These are phyloP conservation scores for Xenosphaeropsis pyriputrescens DNA, from an alignment of 2,329 filamentous ascomycete species.

Conservation along the genomic window DNA sequence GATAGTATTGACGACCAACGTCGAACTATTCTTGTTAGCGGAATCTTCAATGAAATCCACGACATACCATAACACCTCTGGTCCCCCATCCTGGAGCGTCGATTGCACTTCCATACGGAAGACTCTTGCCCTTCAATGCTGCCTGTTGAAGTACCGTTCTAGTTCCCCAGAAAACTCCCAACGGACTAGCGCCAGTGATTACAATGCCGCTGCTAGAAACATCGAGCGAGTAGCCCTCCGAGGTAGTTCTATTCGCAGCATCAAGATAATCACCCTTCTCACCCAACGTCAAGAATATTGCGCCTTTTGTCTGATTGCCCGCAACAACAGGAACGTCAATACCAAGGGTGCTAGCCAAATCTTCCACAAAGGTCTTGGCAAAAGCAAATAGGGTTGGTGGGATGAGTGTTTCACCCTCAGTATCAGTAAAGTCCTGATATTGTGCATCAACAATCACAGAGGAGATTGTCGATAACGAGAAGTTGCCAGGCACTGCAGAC, in stretches of 20 bases:
- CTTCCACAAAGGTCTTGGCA: conserved; percentile 26
- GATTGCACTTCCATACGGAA: too few relatives aligned
- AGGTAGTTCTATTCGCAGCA: conserved; percentile 27
- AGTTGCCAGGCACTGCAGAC: conserved; percentile 11
- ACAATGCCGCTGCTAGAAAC: conserved; percentile 24
- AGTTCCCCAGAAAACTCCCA: conserved; percentile 44
- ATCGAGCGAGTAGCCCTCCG: conserved; percentile 32
- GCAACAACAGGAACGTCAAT: conserved; percentile 16
- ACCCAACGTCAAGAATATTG: conserved; percentile 31
- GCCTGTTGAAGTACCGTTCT: conserved; percentile 37
- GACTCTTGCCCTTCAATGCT: conserved; percentile 19
- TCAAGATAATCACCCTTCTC: conserved; percentile 24
- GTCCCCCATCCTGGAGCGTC: too few relatives aligned
- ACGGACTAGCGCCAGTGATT: conserved; percentile 34
- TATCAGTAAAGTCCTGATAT: conserved; percentile 25
- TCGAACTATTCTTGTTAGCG: conserved; percentile 26
- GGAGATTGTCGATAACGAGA: conserved; percentile 14
- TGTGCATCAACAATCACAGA: conserved; percentile 28
- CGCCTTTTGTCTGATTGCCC: conserved; percentile 7
- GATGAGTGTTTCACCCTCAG: conserved; percentile 31
- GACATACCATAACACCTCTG: too few relatives aligned
- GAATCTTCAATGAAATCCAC: too few relatives aligned
- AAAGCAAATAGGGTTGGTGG: conserved; percentile 33
- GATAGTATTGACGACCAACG: conserved; percentile 39
- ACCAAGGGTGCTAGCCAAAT: conserved; percentile 17